Conservation (phyloP, 1,139 yeast genomes). For the Candida albicans region DNA sequence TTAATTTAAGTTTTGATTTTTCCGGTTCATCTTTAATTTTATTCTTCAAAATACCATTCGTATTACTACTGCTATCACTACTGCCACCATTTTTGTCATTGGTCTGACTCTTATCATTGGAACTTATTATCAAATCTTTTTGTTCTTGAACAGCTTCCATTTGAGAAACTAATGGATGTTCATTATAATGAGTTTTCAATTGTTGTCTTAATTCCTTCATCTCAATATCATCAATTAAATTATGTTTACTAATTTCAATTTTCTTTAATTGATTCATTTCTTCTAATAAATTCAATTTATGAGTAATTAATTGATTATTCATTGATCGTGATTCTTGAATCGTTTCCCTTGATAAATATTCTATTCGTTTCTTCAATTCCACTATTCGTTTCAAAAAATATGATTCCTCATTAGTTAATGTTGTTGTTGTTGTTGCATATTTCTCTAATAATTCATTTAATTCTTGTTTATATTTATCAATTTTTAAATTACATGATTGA, state of each 20-base stretch:
- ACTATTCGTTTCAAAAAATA: constrained; percentile 6
- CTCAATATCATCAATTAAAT: constrained; percentile 16
- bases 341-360: constrained; percentile 25
- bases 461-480: constrained; percentile 23
- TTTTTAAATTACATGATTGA: constrained; percentile 37
- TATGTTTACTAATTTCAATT: constrained; percentile 12
- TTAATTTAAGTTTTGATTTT: constrained; percentile 23
- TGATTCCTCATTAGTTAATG: background rate
- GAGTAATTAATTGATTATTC: constrained; percentile 35
- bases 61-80: too few relatives aligned
- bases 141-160: constrained; percentile 41
- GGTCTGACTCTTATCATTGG: too few relatives aligned
- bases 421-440: constrained; percentile 4
- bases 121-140: constrained; percentile 13
- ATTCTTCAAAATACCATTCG: too few relatives aligned
- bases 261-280: constrained; percentile 32
- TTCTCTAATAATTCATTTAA: constrained; percentile 19
- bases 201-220: constrained; percentile 25
- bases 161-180: constrained; percentile 40
- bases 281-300: constrained; percentile 28
- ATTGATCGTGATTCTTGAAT: constrained; percentile 36
- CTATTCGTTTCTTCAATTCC: constrained; percentile 11
- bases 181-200: constrained; percentile 35
- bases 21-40: constrained; percentile 14
- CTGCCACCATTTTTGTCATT: too few relatives aligned